Evolutionary conservation across 441 rosid genomes (phyloP).

Genomic region (Euphorbia schlechtendalii): DNA sequence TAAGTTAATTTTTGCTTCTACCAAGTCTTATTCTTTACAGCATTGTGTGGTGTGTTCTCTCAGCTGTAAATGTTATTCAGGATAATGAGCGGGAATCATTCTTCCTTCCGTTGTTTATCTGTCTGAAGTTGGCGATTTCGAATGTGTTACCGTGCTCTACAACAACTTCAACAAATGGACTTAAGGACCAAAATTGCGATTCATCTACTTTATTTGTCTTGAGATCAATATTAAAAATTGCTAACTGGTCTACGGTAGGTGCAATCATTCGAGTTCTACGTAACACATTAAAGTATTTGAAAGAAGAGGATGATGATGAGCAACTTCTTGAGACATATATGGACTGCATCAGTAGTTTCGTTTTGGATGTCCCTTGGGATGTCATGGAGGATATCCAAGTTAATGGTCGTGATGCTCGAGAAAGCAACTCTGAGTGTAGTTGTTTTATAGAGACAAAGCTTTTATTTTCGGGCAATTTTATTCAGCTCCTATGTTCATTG

Average conservation of each 20-base stretch:
- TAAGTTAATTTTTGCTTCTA: slow-evolving; percentile 27
- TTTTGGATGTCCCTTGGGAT: slow-evolving; percentile 50
- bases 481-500: slow-evolving; percentile 69
- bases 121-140: slow-evolving; percentile 33
- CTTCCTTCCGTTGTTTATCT: slow-evolving; percentile 41
- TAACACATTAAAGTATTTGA: slow-evolving; percentile 50
- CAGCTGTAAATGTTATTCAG: slow-evolving; percentile 27
- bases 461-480: slow-evolving; percentile 51
- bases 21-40: slow-evolving; percentile 3
- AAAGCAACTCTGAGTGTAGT: slow-evolving; percentile 14
- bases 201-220: slow-evolving; percentile 25
- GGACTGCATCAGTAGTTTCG: slow-evolving; percentile 37
- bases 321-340: slow-evolving; percentile 37
- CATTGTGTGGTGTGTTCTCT: slow-evolving; percentile 5
- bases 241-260: slow-evolving; percentile 54
- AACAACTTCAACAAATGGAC: slow-evolving; percentile 20
- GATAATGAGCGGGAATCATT: slow-evolving; percentile 42
- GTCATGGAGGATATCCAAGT: slow-evolving; percentile 30
- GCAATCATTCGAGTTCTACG: slow-evolving; percentile 47
- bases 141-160: slow-evolving; percentile 23
- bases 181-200: slow-evolving; percentile 18
- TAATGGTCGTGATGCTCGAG: slow-evolving; percentile 10
- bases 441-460: slow-evolving; percentile 19
- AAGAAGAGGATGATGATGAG: slow-evolving; percentile 47
- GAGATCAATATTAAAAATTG: slow-evolving; percentile 40